A percentile compares a stretch with the other conserved stretches of the same genome.
These are phyloP conservation scores for Acrodontium crateriforme DNA, from an alignment of 2,329 filamentous ascomycete species.

Conservation along the genomic window DNA sequence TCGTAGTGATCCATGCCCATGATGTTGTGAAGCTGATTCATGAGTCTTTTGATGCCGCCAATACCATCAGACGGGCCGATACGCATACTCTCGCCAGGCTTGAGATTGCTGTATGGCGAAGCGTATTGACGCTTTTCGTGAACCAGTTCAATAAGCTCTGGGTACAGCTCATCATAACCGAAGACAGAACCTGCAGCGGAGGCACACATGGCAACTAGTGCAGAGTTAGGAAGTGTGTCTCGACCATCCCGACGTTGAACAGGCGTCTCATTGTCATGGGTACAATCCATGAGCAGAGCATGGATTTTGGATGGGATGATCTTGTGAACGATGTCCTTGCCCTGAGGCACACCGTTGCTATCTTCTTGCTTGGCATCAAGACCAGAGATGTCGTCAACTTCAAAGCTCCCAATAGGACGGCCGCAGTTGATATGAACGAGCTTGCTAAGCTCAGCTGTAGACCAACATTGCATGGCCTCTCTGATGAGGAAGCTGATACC, in stretches of 20 bases:
- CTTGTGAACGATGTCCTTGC: slow-evolving; percentile 56
- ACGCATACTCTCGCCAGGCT: slow-evolving; percentile 36
- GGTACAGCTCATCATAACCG: slow-evolving; percentile 95
- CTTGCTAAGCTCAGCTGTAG: slow-evolving; percentile 78
- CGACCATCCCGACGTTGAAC: slow-evolving; percentile 89
- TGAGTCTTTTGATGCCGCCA: slow-evolving; percentile 74
- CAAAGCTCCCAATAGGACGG: slow-evolving; percentile 90
- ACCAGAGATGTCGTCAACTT: slow-evolving; percentile 71
- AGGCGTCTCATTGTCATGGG: slow-evolving; percentile 93
- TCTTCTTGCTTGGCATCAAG: slow-evolving; percentile 32
- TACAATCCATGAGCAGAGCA: slow-evolving; percentile 97
- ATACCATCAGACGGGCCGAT: slow-evolving; percentile 68
- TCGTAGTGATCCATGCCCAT: slow-evolving; percentile 94
- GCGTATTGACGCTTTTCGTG: slow-evolving; percentile 74
- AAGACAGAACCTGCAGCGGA: slow-evolving; percentile 92
- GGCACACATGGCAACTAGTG: slow-evolving; percentile 88
- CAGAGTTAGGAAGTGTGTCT: slow-evolving; percentile 87
- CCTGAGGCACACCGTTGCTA: slow-evolving; percentile 20
- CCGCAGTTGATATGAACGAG: slow-evolving; percentile 90
- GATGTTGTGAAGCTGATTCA: slow-evolving; percentile 86
- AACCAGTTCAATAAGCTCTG: slow-evolving; percentile 82
- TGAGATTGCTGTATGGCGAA: slow-evolving; percentile 53
- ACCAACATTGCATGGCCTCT: slow-evolving; percentile 98
- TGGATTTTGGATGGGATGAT: slow-evolving; percentile 84
- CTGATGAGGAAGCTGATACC: slow-evolving; percentile 85